Percentiles rank a stretch among this genome's conserved stretches.
phyloP scores from a whole-genome alignment of 2,329 filamentous ascomycete genomes.

The Aspergillus arachidicola region DNA sequence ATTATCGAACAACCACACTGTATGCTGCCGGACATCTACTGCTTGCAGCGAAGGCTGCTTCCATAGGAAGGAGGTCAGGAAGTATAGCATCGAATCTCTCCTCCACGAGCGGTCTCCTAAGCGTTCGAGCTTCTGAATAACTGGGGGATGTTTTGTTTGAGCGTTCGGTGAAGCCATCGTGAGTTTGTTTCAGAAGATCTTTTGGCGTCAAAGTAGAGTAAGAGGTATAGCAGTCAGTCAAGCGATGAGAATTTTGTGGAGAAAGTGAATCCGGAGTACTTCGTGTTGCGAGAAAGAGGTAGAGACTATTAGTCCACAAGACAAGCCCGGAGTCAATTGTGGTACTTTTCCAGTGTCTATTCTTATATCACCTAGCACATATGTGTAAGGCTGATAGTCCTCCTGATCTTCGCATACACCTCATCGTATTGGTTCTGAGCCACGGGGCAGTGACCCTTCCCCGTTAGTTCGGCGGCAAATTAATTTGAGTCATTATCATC shows the following conservation, averaged over 20 bases:
- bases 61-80: conserved; percentile 36
- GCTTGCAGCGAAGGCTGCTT: conserved; percentile 62
- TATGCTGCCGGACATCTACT: conserved; percentile 66
- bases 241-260: background rate
- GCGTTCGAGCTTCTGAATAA: conserved; percentile 12
- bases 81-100: conserved; percentile 22
- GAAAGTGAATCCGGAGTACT: background rate
- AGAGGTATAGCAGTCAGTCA: background rate
- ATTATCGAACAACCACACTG: conserved; percentile 89
- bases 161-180: conserved; percentile 13
- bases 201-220: background rate
- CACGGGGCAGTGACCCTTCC: conserved; percentile 20
- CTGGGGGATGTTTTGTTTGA: conserved; percentile 11
- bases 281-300: background rate
- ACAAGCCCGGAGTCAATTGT: background rate
- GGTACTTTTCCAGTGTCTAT: background rate
- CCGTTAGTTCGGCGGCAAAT: conserved; percentile 7
- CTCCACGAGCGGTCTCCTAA: conserved; percentile 15
- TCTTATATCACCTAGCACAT: background rate
- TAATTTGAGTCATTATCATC: conserved; percentile 21
- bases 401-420: conserved; percentile 16
- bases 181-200: background rate
- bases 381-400: conserved; percentile 7
- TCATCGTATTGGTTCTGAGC: conserved; percentile 8
- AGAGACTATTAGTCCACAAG: background rate